Evolutionary conservation across 805 yeast genomes (phyloP), one percentile per base, ranked within the genome.

Genomic region (Zygoascus ofunaensis): DNA sequence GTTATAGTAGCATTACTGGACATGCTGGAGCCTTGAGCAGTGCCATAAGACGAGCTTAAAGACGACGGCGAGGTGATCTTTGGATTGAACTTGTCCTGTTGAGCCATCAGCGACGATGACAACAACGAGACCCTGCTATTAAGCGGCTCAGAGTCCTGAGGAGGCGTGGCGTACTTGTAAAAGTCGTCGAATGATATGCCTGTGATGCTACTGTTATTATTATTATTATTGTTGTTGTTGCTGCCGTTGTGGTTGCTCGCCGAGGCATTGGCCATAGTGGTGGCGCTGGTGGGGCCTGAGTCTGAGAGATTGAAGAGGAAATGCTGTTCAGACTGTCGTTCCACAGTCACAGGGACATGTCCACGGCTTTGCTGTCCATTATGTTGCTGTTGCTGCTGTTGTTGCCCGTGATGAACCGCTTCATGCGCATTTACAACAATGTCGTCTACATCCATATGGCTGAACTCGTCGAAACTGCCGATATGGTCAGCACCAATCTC

Each of bases 311-410:
- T 26, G 41, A 37, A 23, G 19, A 23, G 41, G 17, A 24, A 37
- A 37, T 37, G 41, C 34, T 37, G 32, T 14, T 37, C 33, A 3
- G 41, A n/a, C 21, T 37, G 41, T 7, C 23, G 41, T 8, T 23
- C 30, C 7, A 26, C 30, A 26, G 30, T 26, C 12, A 26, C 12
- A 7, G 30, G 30, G n/a, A n/a, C n/a, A n/a, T n/a, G n/a, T n/a
- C n/a, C n/a, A n/a, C n/a, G n/a, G n/a, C n/a, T n/a, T n/a, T n/a
- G n/a, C n/a, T n/a, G n/a, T n/a, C n/a, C n/a, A n/a, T n/a, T n/a
- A n/a, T n/a, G n/a, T n/a, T n/a, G n/a, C n/a, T n/a, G n/a, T n/a
- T n/a, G n/a, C n/a, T n/a, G n/a, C n/a, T 28, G 12, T 10, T 28
- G 32, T 10, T 28, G 32, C 10, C 32, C 32, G 32, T 28, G 32